A percentile compares a stretch with the other conserved stretches of the same genome.
Conservation (phyloP, 2,329 filamentous ascomycete genomes). For the Alternaria triticina region DNA sequence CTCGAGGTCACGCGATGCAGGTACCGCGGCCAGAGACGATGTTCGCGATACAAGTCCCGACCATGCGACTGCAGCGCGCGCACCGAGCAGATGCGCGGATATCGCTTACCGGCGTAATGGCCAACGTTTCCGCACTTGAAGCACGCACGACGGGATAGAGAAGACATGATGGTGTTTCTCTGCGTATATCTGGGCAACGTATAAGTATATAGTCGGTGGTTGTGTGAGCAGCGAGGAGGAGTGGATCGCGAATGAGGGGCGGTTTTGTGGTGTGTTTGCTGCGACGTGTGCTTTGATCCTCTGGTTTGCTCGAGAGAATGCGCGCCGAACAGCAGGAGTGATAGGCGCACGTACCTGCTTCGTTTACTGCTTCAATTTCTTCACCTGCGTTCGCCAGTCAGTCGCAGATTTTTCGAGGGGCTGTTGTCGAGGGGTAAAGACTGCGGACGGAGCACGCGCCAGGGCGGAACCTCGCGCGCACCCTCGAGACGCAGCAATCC, state of each 20-base stretch:
- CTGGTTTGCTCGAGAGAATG: conserved; percentile 1
- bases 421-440: conserved; percentile 35
- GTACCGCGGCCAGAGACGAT: conserved; percentile 7
- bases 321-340: not conserved
- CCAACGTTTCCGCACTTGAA: conserved; percentile 62
- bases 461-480: conserved; percentile 16
- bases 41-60: conserved; percentile 21
- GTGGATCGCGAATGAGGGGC: conserved; percentile 22
- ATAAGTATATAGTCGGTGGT: conserved; percentile 28
- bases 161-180: conserved; percentile 56
- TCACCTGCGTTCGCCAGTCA: conserved; percentile 40
- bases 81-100: conserved; percentile 18
- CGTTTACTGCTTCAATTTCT: conserved; percentile 36
- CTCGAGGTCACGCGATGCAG: conserved; percentile 28
- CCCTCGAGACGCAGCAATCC: not conserved
- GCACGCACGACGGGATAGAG: conserved; percentile 60
- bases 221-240: conserved; percentile 20
- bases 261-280: conserved; percentile 29
- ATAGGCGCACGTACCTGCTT: conserved; percentile 36
- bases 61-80: conserved; percentile 27
- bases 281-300: conserved; percentile 15
- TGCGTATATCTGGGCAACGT: conserved; percentile 29
- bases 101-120: conserved; percentile 58
- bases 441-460: conserved; percentile 29
- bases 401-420: conserved; percentile 38